Percentiles rank a stretch among this genome's conserved stretches.
Evolutionary conservation across 2,329 filamentous ascomycete species (phyloP).

Genomic region (Neocatenulostroma microsporum): DNA sequence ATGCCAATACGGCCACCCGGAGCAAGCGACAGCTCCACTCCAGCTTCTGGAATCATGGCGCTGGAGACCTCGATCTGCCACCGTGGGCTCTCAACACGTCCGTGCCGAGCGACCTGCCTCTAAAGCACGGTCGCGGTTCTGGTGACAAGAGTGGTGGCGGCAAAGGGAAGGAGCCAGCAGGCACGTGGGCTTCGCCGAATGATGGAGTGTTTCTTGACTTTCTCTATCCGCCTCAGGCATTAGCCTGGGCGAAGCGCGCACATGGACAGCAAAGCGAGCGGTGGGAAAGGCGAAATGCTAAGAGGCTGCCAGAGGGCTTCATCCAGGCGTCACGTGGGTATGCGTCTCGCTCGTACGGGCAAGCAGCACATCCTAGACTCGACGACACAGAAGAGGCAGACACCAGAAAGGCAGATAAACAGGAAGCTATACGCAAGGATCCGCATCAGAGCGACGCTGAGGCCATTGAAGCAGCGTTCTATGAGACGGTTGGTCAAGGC

Average conservation of each 20-base stretch:
- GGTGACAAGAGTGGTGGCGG: not conserved
- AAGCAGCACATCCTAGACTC: not conserved
- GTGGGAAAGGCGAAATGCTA: conserved; percentile 22
- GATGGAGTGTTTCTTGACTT: conserved; percentile 37
- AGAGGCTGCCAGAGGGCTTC: conserved; percentile 18
- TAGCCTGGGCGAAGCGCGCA: conserved; percentile 29
- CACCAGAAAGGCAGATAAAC: not conserved
- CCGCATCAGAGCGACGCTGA: too few species aligned
- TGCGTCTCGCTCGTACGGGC: conserved; percentile 14
- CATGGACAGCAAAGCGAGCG: conserved; percentile 17
- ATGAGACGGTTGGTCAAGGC: too few species aligned
- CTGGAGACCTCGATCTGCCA: conserved; percentile 38
- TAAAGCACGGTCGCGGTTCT: conserved; percentile 8
- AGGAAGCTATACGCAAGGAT: too few species aligned
- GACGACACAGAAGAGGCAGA: not conserved
- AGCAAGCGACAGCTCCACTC: conserved; percentile 47
- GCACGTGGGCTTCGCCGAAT: not conserved
- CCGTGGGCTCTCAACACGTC: conserved; percentile 15
- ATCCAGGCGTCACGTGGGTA: conserved; percentile 22
- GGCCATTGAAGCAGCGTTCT: too few species aligned
- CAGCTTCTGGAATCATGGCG: conserved; percentile 50
- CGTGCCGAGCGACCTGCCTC: conserved; percentile 8
- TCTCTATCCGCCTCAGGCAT: conserved; percentile 40
- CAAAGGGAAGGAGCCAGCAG: not conserved
- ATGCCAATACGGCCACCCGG: conserved; percentile 30